These are phyloP conservation scores for Colletotrichum kahawae DNA, from an alignment of 2,329 filamentous ascomycete genomes.

Conservation along the genomic window DNA sequence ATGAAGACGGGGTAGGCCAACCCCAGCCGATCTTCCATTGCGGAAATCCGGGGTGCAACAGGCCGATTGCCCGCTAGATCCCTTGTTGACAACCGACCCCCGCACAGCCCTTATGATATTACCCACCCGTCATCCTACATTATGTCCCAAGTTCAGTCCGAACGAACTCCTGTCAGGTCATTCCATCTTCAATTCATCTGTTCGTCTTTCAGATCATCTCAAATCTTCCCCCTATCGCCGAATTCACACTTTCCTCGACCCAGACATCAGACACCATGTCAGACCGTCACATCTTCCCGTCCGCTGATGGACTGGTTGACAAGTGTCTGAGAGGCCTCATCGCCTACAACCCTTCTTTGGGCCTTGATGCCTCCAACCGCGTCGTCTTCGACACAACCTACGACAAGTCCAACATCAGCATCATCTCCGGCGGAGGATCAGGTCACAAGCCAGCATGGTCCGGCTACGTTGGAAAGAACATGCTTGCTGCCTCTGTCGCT, in stretches of 20 bases:
- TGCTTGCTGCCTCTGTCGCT: conserved; percentile 65
- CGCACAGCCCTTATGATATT: conserved; percentile 6
- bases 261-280: conserved; percentile 44
- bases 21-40: conserved; percentile 13
- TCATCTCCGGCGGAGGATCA: conserved; percentile 61
- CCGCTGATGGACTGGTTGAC: conserved; percentile 57
- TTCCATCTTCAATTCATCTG: neutral
- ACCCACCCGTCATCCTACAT: neutral
- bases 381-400: conserved; percentile 55
- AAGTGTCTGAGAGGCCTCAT: conserved; percentile 57
- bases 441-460: conserved; percentile 68
- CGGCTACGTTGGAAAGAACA: conserved; percentile 66
- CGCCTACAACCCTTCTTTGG: conserved; percentile 56
- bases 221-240: neutral
- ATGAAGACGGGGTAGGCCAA: neutral
- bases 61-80: neutral
- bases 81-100: neutral
- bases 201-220: neutral
- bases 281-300: conserved; percentile 57
- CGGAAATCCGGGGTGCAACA: conserved; percentile 15
- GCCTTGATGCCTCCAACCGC: conserved; percentile 54
- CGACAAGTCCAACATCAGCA: conserved; percentile 48
- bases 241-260: neutral
- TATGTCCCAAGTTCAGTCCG: neutral
- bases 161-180: neutral